These are phyloP conservation scores for Mycena olivaceomarginata DNA, from an alignment of 768 basidiomycete species.

Conservation along the genomic window DNA sequence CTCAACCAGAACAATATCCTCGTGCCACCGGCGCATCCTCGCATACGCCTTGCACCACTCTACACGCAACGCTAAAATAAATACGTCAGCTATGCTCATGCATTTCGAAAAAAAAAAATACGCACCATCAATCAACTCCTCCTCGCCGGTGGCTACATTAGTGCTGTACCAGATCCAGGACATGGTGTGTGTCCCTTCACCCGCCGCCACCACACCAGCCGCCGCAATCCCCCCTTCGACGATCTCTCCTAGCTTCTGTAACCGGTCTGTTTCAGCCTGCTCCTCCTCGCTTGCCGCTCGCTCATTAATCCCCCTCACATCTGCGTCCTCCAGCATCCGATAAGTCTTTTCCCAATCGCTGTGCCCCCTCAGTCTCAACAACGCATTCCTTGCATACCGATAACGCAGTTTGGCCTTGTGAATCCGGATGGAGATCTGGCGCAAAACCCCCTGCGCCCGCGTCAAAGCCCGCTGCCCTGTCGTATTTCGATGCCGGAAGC, in stretches of 20 bases:
- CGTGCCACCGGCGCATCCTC: not conserved
- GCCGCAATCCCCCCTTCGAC: not conserved
- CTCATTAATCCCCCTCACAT: slow-evolving; percentile 14
- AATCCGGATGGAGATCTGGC: not conserved
- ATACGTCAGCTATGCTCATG: too few relatives aligned
- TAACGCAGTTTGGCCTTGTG: slow-evolving; percentile 22
- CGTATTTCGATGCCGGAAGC: not conserved
- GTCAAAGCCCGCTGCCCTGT: slow-evolving; percentile 17
- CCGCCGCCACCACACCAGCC: slow-evolving; percentile 6
- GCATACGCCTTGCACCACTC: too few relatives aligned
- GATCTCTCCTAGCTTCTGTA: not conserved
- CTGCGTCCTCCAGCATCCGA: not conserved
- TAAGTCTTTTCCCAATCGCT: not conserved
- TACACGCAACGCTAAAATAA: too few relatives aligned
- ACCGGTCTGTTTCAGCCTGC: not conserved
- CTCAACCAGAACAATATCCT: not conserved
- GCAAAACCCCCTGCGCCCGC: slow-evolving; percentile 11
- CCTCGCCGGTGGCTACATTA: too few relatives aligned
- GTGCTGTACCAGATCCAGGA: too few relatives aligned
- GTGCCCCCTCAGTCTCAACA: not conserved
- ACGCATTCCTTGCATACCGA: slow-evolving; percentile 5
- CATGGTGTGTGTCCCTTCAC: not conserved
- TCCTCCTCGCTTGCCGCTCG: not conserved
- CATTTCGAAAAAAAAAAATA: too few relatives aligned
- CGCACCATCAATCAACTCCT: too few relatives aligned